Conservation (phyloP, 306 rosid genomes). For the Sindora glabra region DNA sequence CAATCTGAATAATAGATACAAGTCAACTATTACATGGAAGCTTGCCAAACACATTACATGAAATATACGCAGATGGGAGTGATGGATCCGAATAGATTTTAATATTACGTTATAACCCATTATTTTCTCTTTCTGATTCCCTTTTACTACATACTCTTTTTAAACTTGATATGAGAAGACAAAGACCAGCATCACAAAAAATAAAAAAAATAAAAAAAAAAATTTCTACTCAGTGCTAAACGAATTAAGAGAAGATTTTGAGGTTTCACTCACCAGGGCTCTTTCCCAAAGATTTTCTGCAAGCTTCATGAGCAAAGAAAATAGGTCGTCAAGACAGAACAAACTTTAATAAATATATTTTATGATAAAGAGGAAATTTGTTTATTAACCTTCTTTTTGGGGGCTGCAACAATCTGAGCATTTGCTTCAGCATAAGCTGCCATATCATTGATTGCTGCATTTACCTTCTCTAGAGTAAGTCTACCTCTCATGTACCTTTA, state of each 20-base stretch:
- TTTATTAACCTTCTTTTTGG: constrained; percentile 65
- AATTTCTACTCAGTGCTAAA: background rate
- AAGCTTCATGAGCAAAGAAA: constrained; percentile 43
- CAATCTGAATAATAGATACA: too few relatives aligned
- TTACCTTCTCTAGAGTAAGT: constrained; percentile 85
- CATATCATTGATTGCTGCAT: constrained; percentile 78
- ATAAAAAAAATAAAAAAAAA: background rate
- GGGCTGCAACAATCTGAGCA: constrained; percentile 61
- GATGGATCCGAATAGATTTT: too few relatives aligned
- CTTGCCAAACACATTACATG: too few relatives aligned
- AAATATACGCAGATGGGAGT: too few relatives aligned
- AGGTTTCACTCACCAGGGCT: constrained; percentile 63
- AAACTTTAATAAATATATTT: background rate
- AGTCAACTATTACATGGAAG: too few relatives aligned
- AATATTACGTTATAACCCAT: too few relatives aligned
- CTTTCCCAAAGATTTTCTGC: constrained; percentile 77
- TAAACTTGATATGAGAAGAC: too few relatives aligned
- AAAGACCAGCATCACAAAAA: too few relatives aligned
- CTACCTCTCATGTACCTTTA: constrained; percentile 95
- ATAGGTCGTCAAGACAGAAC: constrained; percentile 19
- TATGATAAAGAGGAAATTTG: constrained; percentile 12
- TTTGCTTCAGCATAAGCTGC: constrained; percentile 81
- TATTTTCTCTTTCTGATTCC: too few relatives aligned
- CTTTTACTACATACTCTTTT: too few relatives aligned
- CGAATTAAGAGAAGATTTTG: background rate